Evolutionary conservation across 1,284 basidiomycete species (phyloP), one percentile per base, ranked within the genome.

Genomic region (Paramarasmius palmivorus): DNA sequence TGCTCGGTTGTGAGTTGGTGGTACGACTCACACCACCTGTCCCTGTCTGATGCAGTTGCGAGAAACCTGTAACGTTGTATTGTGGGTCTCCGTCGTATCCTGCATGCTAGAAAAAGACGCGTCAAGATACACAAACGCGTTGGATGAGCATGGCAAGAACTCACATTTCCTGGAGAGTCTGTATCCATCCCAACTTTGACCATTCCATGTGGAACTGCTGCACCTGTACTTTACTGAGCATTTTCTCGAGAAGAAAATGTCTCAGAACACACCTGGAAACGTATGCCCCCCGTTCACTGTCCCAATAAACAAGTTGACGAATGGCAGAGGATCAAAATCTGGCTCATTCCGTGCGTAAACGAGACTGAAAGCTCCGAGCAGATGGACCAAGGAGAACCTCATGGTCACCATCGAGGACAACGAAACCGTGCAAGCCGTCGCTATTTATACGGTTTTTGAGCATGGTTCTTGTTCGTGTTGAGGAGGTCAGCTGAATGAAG

Each of bases 161-260:
- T 39, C 57, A 83, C 82, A 63, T 84, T 84, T 58, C 77, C 79
- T 1, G 79, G 78, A 6, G 83, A 83, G 57, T 84, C 78, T 0
- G 83, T 85, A 62, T 86, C 84, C 77, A 84, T 80, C 3, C 82
- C 84, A 2, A 72, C 77, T 66, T 86, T 86, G 20, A 81, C 75
- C 81, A 85, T 83, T 19, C 84, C 84, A 67, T 84, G 83, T 3
- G 84, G 84, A n/a, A 84, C 63, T 0, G 81, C 84, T 3, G 82
- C 83, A 41, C 83, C 81, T 82, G 47, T 6, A 34, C 32, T 22
- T 22, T 22, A 7, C 15, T 52, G 12, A 20, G 26, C 17, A 35
- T 14, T 12, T 12, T 9, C 25, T 12, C 4, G 23, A 46, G 46
- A 53, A 37, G 22, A 44, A 23, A 36, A 37, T 46, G 23, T 49